Conservation (phyloP, 2,329 filamentous ascomycete species). For the Pyrenochaeta sp. region DNA sequence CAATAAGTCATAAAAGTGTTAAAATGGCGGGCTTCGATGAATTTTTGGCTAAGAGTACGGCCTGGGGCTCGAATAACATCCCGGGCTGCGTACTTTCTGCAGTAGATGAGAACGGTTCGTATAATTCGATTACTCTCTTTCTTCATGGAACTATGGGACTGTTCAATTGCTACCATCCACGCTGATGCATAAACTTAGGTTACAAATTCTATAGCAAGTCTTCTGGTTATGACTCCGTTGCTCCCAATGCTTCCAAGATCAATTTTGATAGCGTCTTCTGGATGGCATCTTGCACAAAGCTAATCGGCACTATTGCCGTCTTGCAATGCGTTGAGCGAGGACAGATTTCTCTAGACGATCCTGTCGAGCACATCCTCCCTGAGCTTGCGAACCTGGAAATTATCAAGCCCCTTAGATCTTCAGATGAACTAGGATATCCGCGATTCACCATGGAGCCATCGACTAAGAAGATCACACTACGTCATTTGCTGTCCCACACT, state of each 20-base stretch:
- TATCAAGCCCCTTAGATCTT: neutral
- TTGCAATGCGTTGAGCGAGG: conserved; percentile 33
- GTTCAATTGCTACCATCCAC: too few relatives aligned
- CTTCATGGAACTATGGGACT: too few relatives aligned
- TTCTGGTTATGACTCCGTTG: neutral
- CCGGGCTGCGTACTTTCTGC: neutral
- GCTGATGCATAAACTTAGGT: too few relatives aligned
- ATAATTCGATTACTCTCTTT: too few relatives aligned
- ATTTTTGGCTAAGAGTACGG: neutral
- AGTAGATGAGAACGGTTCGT: neutral
- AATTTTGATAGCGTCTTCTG: conserved; percentile 4
- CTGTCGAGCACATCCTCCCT: conserved; percentile 22
- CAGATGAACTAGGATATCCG: neutral
- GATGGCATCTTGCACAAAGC: conserved; percentile 34
- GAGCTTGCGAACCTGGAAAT: conserved; percentile 24
- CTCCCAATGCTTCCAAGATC: neutral
- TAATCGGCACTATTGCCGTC: conserved; percentile 26
- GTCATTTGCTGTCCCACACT: neutral
- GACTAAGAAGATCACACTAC: neutral
- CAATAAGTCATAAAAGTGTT: too few relatives aligned
- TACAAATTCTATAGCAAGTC: neutral
- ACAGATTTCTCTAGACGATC: conserved; percentile 20
- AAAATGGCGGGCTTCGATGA: neutral
- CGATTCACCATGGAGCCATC: too few relatives aligned
- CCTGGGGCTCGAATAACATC: neutral